phyloP scores from a whole-genome alignment of 2,329 filamentous ascomycete genomes.

The Penicillium sp. region DNA sequence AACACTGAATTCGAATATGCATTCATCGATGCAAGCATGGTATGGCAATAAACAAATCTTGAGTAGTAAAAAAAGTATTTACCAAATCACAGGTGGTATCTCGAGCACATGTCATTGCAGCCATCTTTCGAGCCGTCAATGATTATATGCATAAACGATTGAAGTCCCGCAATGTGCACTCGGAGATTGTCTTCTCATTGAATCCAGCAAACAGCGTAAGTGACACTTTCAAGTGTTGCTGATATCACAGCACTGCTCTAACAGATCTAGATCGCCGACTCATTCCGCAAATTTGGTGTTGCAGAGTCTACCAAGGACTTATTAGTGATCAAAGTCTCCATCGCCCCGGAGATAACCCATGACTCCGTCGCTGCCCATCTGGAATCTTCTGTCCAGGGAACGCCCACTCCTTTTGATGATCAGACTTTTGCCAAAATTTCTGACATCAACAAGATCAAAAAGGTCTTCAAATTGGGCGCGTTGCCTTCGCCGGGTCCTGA shows the following conservation, averaged over 20 bases:
- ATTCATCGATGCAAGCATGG: constrained; percentile 77
- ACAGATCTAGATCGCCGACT: constrained; percentile 68
- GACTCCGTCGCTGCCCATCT: constrained; percentile 58
- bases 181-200: constrained; percentile 75
- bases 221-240: constrained; percentile 7
- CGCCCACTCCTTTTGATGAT: constrained; percentile 55
- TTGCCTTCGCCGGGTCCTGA: constrained; percentile 40
- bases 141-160: constrained; percentile 56
- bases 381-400: constrained; percentile 55
- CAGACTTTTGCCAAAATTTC: constrained; percentile 53
- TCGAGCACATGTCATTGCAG: constrained; percentile 64
- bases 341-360: constrained; percentile 44
- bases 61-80: constrained; percentile 1
- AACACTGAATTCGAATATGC: constrained; percentile 89
- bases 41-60: constrained; percentile 38
- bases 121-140: constrained; percentile 70
- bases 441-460: constrained; percentile 66
- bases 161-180: constrained; percentile 80
- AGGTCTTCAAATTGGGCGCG: constrained; percentile 77
- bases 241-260: constrained; percentile 7
- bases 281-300: constrained; percentile 84
- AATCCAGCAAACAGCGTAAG: constrained; percentile 74
- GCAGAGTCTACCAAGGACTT: constrained; percentile 62
- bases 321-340: constrained; percentile 73
- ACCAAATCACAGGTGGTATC: constrained; percentile 57